phyloP scores from a whole-genome alignment of 2,329 filamentous ascomycete species.

The Fusarium nisikadoi region DNA sequence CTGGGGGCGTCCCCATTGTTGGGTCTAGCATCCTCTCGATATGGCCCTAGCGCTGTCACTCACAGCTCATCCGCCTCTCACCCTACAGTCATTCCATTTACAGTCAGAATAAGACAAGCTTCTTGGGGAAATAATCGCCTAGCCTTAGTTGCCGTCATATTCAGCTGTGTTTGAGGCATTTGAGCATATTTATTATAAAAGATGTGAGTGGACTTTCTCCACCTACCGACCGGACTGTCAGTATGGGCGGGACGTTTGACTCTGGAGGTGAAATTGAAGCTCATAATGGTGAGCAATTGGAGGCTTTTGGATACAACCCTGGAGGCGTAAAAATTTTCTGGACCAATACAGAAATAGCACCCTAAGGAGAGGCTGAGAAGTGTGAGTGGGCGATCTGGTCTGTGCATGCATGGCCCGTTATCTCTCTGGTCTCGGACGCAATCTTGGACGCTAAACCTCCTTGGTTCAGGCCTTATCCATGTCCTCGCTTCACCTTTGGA shows the following conservation, averaged over 20 bases:
- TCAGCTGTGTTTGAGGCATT: conserved; percentile 24
- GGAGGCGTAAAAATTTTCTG: conserved; percentile 22
- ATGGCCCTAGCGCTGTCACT: not conserved
- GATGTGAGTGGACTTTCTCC: conserved; percentile 16
- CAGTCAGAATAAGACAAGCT: not conserved
- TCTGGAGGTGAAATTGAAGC: not conserved
- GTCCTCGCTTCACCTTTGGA: conserved; percentile 6
- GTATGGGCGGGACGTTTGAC: not conserved
- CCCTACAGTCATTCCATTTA: conserved; percentile 3
- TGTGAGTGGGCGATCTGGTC: conserved; percentile 36
- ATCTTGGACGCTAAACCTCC: conserved; percentile 1
- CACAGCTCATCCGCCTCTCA: not conserved
- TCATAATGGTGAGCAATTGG: conserved; percentile 1
- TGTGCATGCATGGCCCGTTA: conserved; percentile 36
- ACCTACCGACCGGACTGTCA: not conserved
- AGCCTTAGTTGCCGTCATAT: conserved; percentile 1
- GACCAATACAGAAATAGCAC: conserved; percentile 28
- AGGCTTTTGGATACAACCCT: not conserved
- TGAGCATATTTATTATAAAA: not conserved
- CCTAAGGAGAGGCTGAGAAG: conserved; percentile 2
- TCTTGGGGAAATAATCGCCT: not conserved
- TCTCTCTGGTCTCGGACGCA: conserved; percentile 16
- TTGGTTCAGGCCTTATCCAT: conserved; percentile 18
- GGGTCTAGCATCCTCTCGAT: conserved; percentile 5
- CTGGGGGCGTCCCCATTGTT: conserved; percentile 23